These are phyloP conservation scores for Ruellia speciosa DNA, from an alignment of 305 asterid species.

Conservation along the genomic window DNA sequence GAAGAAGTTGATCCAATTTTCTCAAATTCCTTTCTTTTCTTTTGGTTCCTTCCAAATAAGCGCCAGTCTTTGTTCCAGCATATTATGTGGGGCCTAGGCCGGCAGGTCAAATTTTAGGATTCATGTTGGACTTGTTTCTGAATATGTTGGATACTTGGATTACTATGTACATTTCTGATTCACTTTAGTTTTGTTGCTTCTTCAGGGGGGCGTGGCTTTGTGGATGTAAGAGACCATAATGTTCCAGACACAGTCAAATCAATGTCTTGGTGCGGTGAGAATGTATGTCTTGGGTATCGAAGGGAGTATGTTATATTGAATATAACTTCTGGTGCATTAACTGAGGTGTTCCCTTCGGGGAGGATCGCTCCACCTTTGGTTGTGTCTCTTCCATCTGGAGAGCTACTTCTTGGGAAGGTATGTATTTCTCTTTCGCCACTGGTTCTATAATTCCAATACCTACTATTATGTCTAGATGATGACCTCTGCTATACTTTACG, in stretches of 20 bases:
- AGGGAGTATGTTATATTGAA: slow-evolving; percentile 83
- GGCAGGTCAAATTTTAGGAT: too few species aligned
- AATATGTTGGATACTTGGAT: slow-evolving; percentile 6
- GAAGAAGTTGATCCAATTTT: too few species aligned
- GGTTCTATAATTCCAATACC: slow-evolving; percentile 7
- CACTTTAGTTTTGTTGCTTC: slow-evolving; percentile 21
- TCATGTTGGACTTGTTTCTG: neutral
- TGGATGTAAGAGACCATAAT: slow-evolving; percentile 90
- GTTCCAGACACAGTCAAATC: slow-evolving; percentile 90
- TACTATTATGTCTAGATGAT: slow-evolving; percentile 8
- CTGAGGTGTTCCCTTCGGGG: slow-evolving; percentile 92
- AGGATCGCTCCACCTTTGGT: slow-evolving; percentile 93
- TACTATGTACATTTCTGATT: slow-evolving; percentile 7
- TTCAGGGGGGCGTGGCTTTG: slow-evolving; percentile 89
- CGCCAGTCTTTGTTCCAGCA: too few species aligned
- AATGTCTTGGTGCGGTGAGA: slow-evolving; percentile 96
- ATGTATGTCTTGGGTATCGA: slow-evolving; percentile 76
- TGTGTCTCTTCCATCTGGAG: slow-evolving; percentile 80
- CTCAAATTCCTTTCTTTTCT: too few species aligned
- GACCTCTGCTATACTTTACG: slow-evolving; percentile 16
- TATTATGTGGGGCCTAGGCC: too few species aligned
- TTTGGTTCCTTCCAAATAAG: too few species aligned
- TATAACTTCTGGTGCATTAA: slow-evolving; percentile 68
- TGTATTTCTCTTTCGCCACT: slow-evolving; percentile 13
- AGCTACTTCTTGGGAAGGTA: slow-evolving; percentile 95